phyloP scores from a whole-genome alignment of 2,329 filamentous ascomycete species.

The Zopfia rhizophila region DNA sequence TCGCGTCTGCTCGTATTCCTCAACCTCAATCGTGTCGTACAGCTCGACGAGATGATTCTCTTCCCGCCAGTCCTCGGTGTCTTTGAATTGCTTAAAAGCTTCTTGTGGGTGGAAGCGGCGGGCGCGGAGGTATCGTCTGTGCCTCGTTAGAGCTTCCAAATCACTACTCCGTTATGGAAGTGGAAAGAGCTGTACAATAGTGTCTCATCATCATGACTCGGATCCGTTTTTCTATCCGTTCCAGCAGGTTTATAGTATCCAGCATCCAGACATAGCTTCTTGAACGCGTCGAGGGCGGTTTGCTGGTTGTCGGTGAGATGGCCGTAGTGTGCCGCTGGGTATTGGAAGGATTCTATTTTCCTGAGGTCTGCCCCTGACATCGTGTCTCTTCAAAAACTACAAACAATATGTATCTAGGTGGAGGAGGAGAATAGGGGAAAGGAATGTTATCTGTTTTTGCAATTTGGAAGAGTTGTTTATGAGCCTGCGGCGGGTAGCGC shows the following conservation, averaged over 20 bases:
- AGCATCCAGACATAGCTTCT: slow-evolving; percentile 71
- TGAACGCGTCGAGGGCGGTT: slow-evolving; percentile 76
- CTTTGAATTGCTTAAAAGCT: slow-evolving; percentile 84
- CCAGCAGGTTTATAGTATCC: slow-evolving; percentile 68
- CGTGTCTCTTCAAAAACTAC: slow-evolving; percentile 8
- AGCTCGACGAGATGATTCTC: slow-evolving; percentile 81
- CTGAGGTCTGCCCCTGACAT: slow-evolving; percentile 51
- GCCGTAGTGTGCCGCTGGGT: slow-evolving; percentile 81
- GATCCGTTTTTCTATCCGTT: slow-evolving; percentile 42
- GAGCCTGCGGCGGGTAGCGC: slow-evolving; percentile 37
- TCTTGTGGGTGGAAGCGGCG: slow-evolving; percentile 82
- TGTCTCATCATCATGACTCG: slow-evolving; percentile 77
- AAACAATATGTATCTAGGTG: slow-evolving; percentile 2
- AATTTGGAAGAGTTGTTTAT: no score
- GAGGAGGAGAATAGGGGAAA: slow-evolving; percentile 1
- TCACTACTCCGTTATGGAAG: slow-evolving; percentile 34
- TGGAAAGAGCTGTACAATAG: slow-evolving; percentile 66
- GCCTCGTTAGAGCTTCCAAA: slow-evolving; percentile 18
- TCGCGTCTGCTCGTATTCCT: slow-evolving; percentile 83
- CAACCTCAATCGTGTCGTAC: slow-evolving; percentile 86
- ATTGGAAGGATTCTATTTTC: slow-evolving; percentile 60
- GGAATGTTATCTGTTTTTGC: no score
- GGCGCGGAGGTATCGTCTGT: slow-evolving; percentile 85
- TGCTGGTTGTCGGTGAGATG: slow-evolving; percentile 78
- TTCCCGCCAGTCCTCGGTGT: slow-evolving; percentile 87